phyloP scores from a whole-genome alignment of 2,329 filamentous ascomycete species.

The Didymella exigua region DNA sequence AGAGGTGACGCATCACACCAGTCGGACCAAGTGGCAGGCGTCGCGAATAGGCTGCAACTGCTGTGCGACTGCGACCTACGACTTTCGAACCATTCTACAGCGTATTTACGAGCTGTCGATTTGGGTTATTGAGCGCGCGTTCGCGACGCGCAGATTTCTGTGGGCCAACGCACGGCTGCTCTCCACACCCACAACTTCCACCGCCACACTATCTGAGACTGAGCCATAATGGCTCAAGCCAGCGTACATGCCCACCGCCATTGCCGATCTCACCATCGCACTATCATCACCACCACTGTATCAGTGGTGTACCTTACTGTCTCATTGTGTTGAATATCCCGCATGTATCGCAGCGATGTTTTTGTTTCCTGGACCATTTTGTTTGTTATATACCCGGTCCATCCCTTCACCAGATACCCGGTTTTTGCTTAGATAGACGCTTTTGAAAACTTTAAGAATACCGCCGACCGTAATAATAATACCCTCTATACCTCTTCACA shows the following conservation, averaged over 20 bases:
- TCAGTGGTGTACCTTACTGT: too few relatives aligned
- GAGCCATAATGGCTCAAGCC: neutral
- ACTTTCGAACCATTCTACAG: neutral
- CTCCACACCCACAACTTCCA: slow-evolving; percentile 1
- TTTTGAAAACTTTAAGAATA: neutral
- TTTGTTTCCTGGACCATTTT: slow-evolving; percentile 6
- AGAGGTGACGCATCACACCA: neutral
- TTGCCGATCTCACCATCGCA: neutral
- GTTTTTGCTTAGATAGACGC: neutral
- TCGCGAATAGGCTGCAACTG: neutral
- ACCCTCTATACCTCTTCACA: neutral
- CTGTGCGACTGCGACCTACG: neutral
- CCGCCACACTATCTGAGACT: slow-evolving; percentile 10
- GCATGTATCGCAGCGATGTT: neutral
- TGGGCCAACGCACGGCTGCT: slow-evolving; percentile 5
- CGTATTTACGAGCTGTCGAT: neutral
- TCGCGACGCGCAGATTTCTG: slow-evolving; percentile 5
- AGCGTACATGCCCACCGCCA: neutral
- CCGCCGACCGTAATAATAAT: slow-evolving; percentile 1
- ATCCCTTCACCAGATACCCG: slow-evolving; percentile 8
- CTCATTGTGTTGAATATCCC: neutral
- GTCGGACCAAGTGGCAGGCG: neutral
- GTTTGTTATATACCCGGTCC: slow-evolving; percentile 16
- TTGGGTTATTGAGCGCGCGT: neutral
- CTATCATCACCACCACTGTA: neutral